phyloP scores from a whole-genome alignment of 345 rosid genomes.

The Citrus australasica region DNA sequence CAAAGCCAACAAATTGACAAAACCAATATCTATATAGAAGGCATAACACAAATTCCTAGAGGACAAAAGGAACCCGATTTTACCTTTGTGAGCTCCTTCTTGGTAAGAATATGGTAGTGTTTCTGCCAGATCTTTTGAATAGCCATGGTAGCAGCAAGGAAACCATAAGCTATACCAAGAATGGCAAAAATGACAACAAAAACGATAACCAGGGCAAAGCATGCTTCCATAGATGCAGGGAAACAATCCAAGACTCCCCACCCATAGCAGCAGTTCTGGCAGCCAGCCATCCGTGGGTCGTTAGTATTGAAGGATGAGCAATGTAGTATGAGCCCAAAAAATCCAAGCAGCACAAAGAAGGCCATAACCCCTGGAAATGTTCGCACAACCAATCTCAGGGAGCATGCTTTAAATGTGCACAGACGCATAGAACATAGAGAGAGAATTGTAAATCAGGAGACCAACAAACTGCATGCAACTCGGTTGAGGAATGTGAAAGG shows the following conservation, averaged over 20 bases:
- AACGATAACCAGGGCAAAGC: slow-evolving; percentile 76
- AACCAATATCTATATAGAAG: background rate
- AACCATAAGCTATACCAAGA: slow-evolving; percentile 90
- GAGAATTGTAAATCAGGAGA: background rate
- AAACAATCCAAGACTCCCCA: slow-evolving; percentile 96
- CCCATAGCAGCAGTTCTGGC: slow-evolving; percentile 97
- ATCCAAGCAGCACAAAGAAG: slow-evolving; percentile 87
- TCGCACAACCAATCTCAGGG: slow-evolving; percentile 6
- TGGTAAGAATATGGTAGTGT: slow-evolving; percentile 90
- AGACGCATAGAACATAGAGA: background rate
- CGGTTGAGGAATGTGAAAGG: background rate
- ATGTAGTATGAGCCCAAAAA: slow-evolving; percentile 81
- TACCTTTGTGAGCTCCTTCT: slow-evolving; percentile 88
- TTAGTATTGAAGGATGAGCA: slow-evolving; percentile 76
- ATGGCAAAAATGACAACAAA: slow-evolving; percentile 87
- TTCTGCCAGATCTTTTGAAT: slow-evolving; percentile 95
- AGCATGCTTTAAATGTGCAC: background rate
- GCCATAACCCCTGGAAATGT: slow-evolving; percentile 62
- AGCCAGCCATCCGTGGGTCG: slow-evolving; percentile 88
- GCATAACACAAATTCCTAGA: background rate
- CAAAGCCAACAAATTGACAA: background rate
- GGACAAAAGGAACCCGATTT: background rate
- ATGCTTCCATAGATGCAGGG: slow-evolving; percentile 96
- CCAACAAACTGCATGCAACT: background rate
- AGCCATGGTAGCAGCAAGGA: slow-evolving; percentile 93